Evolutionary conservation across 2,329 filamentous ascomycete species (phyloP).

Genomic region (Dothistroma pini): DNA sequence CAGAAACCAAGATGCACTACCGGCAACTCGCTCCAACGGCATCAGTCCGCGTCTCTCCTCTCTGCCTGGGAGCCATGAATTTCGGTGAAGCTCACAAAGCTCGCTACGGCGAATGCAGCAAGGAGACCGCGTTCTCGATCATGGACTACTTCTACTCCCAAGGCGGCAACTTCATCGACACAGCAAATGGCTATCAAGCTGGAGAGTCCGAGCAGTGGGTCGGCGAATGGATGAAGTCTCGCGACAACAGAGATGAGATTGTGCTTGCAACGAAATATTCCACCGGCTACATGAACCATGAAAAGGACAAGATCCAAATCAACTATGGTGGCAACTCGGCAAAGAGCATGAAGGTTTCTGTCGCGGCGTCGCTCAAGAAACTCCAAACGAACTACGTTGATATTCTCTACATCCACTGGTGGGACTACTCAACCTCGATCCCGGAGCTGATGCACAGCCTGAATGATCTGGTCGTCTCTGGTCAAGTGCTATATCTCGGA

Average conservation of each 20-base stretch:
- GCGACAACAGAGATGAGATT: slow-evolving; percentile 54
- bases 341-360: slow-evolving; percentile 57
- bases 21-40: slow-evolving; percentile 49
- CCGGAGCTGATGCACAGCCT: slow-evolving; percentile 66
- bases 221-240: slow-evolving; percentile 25
- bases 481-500: slow-evolving; percentile 65
- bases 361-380: slow-evolving; percentile 41
- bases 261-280: slow-evolving; percentile 14
- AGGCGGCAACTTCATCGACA: slow-evolving; percentile 36
- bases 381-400: slow-evolving; percentile 68
- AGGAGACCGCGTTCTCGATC: slow-evolving; percentile 30
- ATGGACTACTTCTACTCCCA: slow-evolving; percentile 32
- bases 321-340: slow-evolving; percentile 60
- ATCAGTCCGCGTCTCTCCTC: slow-evolving; percentile 48
- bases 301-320: slow-evolving; percentile 9
- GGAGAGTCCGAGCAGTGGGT: slow-evolving; percentile 32
- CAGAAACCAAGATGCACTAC: slow-evolving; percentile 29
- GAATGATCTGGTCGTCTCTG: slow-evolving; percentile 55
- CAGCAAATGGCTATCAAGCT: slow-evolving; percentile 32
- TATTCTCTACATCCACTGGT: slow-evolving; percentile 45
- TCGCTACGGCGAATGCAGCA: slow-evolving; percentile 17
- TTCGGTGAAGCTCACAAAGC: slow-evolving; percentile 44
- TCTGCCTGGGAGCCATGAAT: slow-evolving; percentile 51
- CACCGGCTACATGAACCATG: slow-evolving; percentile 8
- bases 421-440: slow-evolving; percentile 59